Percentiles rank a stretch among this genome's conserved stretches.
Evolutionary conservation across 1,284 basidiomycete species (phyloP).

Genomic region (Athelia psychrophila): DNA sequence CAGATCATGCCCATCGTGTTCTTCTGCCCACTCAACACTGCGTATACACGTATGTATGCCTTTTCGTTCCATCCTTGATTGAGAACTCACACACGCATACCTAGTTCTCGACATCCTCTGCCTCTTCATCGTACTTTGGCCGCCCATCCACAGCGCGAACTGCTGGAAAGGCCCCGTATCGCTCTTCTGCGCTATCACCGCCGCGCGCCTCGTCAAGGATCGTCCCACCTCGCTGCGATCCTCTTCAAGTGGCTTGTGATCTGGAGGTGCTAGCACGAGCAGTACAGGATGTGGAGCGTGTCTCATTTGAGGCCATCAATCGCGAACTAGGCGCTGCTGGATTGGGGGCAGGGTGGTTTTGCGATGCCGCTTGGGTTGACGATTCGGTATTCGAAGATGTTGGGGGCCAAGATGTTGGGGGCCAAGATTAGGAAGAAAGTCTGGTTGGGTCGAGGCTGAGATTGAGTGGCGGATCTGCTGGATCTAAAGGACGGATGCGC

Average conservation of each 20-base stretch:
- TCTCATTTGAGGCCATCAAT: conserved; percentile 49
- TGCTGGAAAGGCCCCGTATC: conserved; percentile 32
- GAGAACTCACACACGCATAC: no score
- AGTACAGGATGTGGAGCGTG: conserved; percentile 28
- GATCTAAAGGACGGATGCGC: conserved; percentile 38
- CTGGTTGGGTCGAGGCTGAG: conserved; percentile 29
- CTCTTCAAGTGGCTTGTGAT: conserved; percentile 44
- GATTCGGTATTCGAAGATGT: conserved; percentile 37
- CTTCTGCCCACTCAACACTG: conserved; percentile 41
- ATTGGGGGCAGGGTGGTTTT: conserved; percentile 40
- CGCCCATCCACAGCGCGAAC: conserved; percentile 20
- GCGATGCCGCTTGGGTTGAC: conserved; percentile 33
- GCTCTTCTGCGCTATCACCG: conserved; percentile 30
- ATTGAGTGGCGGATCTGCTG: conserved; percentile 42
- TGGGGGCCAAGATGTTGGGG: conserved; percentile 42
- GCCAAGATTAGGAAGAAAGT: conserved; percentile 40
- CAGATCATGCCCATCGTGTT: conserved; percentile 40
- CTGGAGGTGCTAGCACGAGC: conserved; percentile 38
- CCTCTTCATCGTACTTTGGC: conserved; percentile 26
- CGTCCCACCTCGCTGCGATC: conserved; percentile 35
- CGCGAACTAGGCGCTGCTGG: conserved; percentile 37
- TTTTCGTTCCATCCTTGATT: no score
- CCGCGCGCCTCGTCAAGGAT: conserved; percentile 29
- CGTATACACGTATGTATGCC: conserved; percentile 39
- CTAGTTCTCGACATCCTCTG: conserved; percentile 29